phyloP scores from a whole-genome alignment of 1,139 yeast genomes.

The Yamadazyma triangularis region DNA sequence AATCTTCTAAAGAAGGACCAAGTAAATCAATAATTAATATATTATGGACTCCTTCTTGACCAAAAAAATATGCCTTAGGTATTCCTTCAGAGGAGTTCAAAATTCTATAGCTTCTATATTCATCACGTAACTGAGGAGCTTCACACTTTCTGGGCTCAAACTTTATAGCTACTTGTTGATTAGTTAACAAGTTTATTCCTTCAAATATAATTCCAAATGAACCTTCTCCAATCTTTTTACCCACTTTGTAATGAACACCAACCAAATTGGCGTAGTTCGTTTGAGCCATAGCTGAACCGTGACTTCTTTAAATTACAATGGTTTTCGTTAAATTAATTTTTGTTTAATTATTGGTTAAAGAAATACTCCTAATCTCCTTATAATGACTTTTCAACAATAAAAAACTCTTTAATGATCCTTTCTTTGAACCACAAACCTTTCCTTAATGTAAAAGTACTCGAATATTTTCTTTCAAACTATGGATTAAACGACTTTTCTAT shows the following conservation, averaged over 20 bases:
- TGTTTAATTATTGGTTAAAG: too few species aligned
- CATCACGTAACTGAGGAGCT: slow-evolving; percentile 77
- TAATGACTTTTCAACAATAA: too few species aligned
- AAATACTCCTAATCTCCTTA: too few species aligned
- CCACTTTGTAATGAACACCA: slow-evolving; percentile 84
- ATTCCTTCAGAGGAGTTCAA: slow-evolving; percentile 59
- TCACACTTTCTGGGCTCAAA: slow-evolving; percentile 78
- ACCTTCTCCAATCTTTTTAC: slow-evolving; percentile 97
- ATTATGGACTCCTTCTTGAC: slow-evolving; percentile 77
- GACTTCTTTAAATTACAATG: too few species aligned
- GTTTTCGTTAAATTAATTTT: too few species aligned
- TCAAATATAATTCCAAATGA: slow-evolving; percentile 96
- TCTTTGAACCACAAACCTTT: too few species aligned
- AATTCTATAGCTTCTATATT: slow-evolving; percentile 68
- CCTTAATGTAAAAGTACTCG: too few species aligned
- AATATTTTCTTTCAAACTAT: too few species aligned
- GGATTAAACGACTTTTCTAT: too few species aligned
- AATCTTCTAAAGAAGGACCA: slow-evolving; percentile 75
- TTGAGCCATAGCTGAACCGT: slow-evolving; percentile 8
- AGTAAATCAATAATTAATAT: slow-evolving; percentile 67
- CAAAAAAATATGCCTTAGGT: slow-evolving; percentile 74
- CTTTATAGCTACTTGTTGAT: slow-evolving; percentile 74
- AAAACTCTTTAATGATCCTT: too few species aligned
- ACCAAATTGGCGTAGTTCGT: slow-evolving; percentile 32
- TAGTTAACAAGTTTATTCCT: slow-evolving; percentile 80